phyloP scores from a whole-genome alignment of 352 stramenopile genomes.

The Pythium phragmiticola region DNA sequence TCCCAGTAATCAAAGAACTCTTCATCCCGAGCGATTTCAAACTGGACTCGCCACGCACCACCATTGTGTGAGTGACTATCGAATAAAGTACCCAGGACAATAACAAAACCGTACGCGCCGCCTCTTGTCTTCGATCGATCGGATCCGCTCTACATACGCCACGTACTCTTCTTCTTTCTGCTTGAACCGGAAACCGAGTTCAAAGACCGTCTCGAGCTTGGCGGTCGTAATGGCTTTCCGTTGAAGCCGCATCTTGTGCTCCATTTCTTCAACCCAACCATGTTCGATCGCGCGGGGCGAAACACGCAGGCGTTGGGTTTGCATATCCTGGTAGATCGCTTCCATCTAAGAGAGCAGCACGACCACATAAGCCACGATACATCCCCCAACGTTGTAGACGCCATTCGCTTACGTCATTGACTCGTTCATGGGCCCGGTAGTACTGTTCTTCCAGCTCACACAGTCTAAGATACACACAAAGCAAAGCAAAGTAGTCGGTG shows the following conservation, averaged over 20 bases:
- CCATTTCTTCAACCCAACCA: conserved; percentile 83
- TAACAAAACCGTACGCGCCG: conserved; percentile 35
- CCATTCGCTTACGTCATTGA: conserved; percentile 51
- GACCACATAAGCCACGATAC: background rate
- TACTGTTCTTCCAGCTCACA: conserved; percentile 66
- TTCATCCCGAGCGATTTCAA: conserved; percentile 73
- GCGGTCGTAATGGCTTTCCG: conserved; percentile 53
- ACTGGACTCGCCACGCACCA: conserved; percentile 27
- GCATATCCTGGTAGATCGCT: conserved; percentile 80
- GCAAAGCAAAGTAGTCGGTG: background rate
- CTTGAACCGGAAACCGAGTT: conserved; percentile 53
- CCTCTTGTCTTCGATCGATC: conserved; percentile 43
- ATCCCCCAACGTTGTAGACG: background rate
- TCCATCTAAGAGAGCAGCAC: conserved; percentile 45
- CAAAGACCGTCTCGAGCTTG: conserved; percentile 64
- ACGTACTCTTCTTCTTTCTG: conserved; percentile 45
- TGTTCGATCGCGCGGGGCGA: conserved; percentile 77
- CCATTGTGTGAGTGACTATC: background rate
- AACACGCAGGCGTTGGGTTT: conserved; percentile 65
- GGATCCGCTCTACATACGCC: conserved; percentile 36
- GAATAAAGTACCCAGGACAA: background rate
- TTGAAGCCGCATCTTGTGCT: conserved; percentile 66
- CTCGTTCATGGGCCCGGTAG: conserved; percentile 51
- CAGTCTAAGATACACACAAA: conserved; percentile 34
- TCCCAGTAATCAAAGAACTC: conserved; percentile 81